Conservation (phyloP, 1,284 basidiomycete species). For the Melampsora larici-populina region DNA sequence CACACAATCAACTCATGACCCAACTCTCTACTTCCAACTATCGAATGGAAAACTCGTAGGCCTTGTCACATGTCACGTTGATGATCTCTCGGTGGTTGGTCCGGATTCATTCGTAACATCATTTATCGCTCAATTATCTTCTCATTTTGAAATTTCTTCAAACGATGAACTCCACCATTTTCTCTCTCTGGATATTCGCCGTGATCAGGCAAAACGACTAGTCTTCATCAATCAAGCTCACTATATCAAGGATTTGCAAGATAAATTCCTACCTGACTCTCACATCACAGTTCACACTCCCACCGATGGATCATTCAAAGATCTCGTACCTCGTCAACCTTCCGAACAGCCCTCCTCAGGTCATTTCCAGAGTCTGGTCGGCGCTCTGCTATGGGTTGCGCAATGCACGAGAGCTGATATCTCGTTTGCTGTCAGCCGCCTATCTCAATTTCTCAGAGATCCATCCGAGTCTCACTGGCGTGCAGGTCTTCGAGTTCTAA, state of each 20-base stretch:
- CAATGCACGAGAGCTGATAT: neutral
- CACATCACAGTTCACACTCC: neutral
- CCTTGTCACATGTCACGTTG: slow-evolving; percentile 1
- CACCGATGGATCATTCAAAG: neutral
- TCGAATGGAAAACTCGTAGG: neutral
- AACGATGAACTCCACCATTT: slow-evolving; percentile 5
- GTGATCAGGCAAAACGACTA: neutral
- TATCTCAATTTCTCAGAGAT: too few species aligned
- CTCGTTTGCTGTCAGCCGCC: neutral
- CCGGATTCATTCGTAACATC: neutral
- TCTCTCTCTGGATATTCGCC: neutral
- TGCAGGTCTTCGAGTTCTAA: neutral
- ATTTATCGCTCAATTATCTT: neutral
- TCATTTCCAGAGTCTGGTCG: neutral
- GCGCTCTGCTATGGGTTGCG: too few species aligned
- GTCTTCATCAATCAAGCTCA: slow-evolving; percentile 1
- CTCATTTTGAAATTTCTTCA: too few species aligned
- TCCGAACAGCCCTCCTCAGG: neutral
- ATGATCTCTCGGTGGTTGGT: slow-evolving; percentile 7
- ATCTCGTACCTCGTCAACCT: neutral
- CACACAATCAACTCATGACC: neutral
- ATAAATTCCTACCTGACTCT: neutral
- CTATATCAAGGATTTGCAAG: neutral
- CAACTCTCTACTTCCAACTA: neutral
- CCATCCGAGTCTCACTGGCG: neutral